These are phyloP conservation scores for Diaporthe eres DNA, from an alignment of 2,329 filamentous ascomycete species.

Conservation along the genomic window DNA sequence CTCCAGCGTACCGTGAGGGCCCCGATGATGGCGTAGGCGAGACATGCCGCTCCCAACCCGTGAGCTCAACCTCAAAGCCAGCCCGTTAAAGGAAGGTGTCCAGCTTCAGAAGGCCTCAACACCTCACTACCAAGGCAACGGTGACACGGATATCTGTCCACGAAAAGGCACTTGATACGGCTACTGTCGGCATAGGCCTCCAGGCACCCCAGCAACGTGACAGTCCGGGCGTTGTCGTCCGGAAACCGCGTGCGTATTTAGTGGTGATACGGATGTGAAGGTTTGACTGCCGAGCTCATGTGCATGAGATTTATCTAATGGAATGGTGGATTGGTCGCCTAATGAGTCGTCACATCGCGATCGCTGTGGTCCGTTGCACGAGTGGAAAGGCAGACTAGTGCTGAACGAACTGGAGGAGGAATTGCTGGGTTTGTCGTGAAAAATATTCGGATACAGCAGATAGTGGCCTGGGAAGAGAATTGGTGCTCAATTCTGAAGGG, in stretches of 20 bases:
- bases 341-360: not conserved
- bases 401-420: not conserved
- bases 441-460: not conserved
- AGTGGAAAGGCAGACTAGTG: not conserved
- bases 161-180: not conserved
- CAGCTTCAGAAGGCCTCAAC: not conserved
- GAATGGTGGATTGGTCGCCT: conserved; percentile 6
- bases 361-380: not conserved
- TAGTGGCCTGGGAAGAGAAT: not conserved
- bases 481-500: not conserved
- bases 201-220: not conserved
- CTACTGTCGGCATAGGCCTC: conserved; percentile 20
- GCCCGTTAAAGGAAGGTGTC: not conserved
- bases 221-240: not conserved
- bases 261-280: not conserved
- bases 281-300: conserved; percentile 10
- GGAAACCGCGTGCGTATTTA: not conserved
- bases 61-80: not conserved
- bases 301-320: conserved; percentile 29
- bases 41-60: not conserved
- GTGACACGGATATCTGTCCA: not conserved
- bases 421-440: not conserved
- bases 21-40: not conserved
- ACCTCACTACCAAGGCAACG: not conserved
- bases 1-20: not conserved